Conservation (phyloP, 768 basidiomycete genomes). For the Podaxis mareebaensis region DNA sequence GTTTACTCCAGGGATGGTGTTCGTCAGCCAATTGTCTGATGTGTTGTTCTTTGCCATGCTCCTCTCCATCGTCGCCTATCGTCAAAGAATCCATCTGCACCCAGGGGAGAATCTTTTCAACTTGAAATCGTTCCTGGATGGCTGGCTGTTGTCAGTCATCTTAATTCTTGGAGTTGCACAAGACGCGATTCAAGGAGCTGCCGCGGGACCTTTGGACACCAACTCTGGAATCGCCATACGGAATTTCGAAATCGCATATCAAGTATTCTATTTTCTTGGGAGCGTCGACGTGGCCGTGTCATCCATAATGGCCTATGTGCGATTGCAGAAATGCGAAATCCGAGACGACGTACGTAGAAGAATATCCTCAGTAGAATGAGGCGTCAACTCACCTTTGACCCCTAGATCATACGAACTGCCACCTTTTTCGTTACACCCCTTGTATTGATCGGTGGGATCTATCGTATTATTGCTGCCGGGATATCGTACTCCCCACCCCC, state of each 20-base stretch:
- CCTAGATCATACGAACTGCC: background rate
- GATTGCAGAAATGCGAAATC: background rate
- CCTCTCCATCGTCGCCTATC: slow-evolving; percentile 10
- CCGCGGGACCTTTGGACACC: background rate
- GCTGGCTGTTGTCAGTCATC: background rate
- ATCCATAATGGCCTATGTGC: background rate
- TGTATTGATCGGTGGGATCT: background rate
- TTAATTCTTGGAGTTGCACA: slow-evolving; percentile 6
- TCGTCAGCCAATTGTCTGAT: background rate
- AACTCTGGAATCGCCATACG: background rate
- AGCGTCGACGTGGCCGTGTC: background rate
- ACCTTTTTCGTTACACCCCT: slow-evolving; percentile 1
- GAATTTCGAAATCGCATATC: background rate
- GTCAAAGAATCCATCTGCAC: slow-evolving; percentile 4
- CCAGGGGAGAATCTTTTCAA: background rate
- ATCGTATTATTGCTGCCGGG: background rate
- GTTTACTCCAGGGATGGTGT: background rate
- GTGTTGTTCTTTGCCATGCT: background rate
- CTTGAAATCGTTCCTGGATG: slow-evolving; percentile 8
- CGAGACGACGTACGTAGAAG: background rate
- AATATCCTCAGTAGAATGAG: background rate
- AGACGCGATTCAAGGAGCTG: background rate
- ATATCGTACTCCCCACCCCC: background rate
- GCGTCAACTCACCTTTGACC: background rate
- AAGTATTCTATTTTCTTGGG: slow-evolving; percentile 1